Percentiles rank a stretch among this genome's conserved stretches.
These are phyloP conservation scores for Stachybotrys echinatus DNA, from an alignment of 2,329 filamentous ascomycete genomes.

Conservation along the genomic window DNA sequence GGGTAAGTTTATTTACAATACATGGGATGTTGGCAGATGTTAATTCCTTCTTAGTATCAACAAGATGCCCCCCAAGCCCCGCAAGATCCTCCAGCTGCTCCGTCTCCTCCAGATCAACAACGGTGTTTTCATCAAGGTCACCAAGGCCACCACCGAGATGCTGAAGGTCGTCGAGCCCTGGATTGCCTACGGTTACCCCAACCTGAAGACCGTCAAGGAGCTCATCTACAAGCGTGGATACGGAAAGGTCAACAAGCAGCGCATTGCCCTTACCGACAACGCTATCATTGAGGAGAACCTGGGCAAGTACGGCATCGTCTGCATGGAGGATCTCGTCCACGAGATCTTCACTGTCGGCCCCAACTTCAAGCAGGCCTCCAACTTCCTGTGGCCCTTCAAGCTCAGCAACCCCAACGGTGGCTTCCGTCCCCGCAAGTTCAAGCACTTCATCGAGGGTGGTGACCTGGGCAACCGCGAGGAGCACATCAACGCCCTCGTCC, in stretches of 20 bases:
- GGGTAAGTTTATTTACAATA: constrained; percentile 55
- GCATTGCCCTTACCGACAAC: constrained; percentile 94
- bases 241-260: constrained; percentile 98
- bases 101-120: constrained; percentile 99
- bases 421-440: constrained; percentile 96
- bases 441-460: constrained; percentile 98
- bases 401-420: constrained; percentile 96
- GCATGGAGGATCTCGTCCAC: constrained; percentile 98
- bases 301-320: constrained; percentile 98
- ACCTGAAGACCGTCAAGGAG: constrained; percentile 98
- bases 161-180: constrained; percentile 98
- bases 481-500: constrained; percentile 92
- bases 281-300: constrained; percentile 94
- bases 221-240: constrained; percentile 99
- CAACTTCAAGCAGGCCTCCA: constrained; percentile 99
- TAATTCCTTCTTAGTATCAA: constrained; percentile 70
- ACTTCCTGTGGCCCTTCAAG: constrained; percentile 99
- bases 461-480: constrained; percentile 98
- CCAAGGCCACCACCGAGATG: constrained; percentile 97
- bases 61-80: constrained; percentile 99
- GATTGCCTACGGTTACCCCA: constrained; percentile 98
- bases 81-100: constrained; percentile 99
- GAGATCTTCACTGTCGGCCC: constrained; percentile 98
- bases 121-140: constrained; percentile 94
- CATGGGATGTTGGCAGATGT: background rate